Percentiles rank a stretch among this genome's conserved stretches.
These are phyloP conservation scores for Ramalina peruviana DNA, from an alignment of 495 filamentous ascomycete species.

Conservation along the genomic window DNA sequence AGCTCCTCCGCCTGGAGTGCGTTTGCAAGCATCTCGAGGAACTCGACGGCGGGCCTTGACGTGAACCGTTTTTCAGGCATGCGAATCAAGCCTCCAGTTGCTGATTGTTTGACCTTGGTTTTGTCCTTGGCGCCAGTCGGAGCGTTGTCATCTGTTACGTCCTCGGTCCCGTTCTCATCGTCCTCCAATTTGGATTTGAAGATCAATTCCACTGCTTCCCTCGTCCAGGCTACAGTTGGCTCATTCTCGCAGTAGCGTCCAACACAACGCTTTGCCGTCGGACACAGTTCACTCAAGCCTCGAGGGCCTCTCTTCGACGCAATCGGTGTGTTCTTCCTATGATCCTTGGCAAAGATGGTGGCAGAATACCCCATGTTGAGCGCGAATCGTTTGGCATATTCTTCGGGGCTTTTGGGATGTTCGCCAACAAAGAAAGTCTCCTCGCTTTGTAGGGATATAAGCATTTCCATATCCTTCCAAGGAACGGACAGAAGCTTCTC, in stretches of 20 bases:
- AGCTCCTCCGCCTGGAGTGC: constrained; percentile 15
- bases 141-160: neutral
- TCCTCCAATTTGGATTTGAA: constrained; percentile 12
- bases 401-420: constrained; percentile 14
- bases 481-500: constrained; percentile 13
- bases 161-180: neutral
- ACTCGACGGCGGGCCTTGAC: constrained; percentile 1
- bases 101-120: neutral
- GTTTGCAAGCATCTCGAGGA: constrained; percentile 3
- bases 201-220: constrained; percentile 16
- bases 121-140: neutral
- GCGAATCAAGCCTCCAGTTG: neutral
- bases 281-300: constrained; percentile 13
- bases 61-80: neutral
- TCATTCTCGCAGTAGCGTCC: constrained; percentile 15
- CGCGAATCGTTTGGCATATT: constrained; percentile 23
- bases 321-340: constrained; percentile 1
- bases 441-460: constrained; percentile 11
- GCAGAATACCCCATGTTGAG: constrained; percentile 25
- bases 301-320: constrained; percentile 19
- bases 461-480: constrained; percentile 27
- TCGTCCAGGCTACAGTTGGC: constrained; percentile 17
- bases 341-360: constrained; percentile 14
- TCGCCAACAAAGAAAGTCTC: constrained; percentile 21
- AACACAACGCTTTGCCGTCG: constrained; percentile 21